phyloP scores from a whole-genome alignment of 192 early-diverging fungal species.

The Oehlia diaphana region DNA sequence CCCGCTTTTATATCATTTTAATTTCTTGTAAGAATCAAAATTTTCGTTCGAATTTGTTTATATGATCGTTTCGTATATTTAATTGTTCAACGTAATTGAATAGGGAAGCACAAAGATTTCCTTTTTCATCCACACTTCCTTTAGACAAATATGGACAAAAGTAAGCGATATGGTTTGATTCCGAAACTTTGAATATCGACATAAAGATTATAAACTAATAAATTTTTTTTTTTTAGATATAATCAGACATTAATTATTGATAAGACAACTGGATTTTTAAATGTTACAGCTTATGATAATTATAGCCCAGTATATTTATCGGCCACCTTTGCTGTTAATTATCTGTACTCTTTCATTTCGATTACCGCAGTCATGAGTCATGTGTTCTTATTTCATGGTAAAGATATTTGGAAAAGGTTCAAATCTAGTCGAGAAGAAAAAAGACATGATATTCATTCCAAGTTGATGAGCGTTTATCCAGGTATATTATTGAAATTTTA shows the following conservation, averaged over 20 bases:
- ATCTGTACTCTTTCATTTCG: slow-evolving; percentile 58
- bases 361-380: slow-evolving; percentile 62
- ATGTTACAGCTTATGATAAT: slow-evolving; percentile 51
- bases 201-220: neutral
- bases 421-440: slow-evolving; percentile 12
- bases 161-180: neutral
- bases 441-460: slow-evolving; percentile 26
- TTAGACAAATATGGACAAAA: slow-evolving; percentile 15
- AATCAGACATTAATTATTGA: slow-evolving; percentile 52
- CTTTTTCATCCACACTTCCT: neutral
- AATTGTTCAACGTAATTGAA: too few species aligned
- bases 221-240: slow-evolving; percentile 30
- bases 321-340: slow-evolving; percentile 56
- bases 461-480: slow-evolving; percentile 19
- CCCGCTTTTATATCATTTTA: neutral
- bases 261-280: slow-evolving; percentile 38
- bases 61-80: neutral
- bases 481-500: neutral
- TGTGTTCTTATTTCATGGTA: slow-evolving; percentile 55
- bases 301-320: slow-evolving; percentile 62
- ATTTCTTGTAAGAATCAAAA: slow-evolving; percentile 15
- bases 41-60: neutral
- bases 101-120: slow-evolving; percentile 11
- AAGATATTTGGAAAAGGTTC: slow-evolving; percentile 53
- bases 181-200: neutral